Base-by-base conservation (phyloP, 2,329 filamentous ascomycete genomes). In the Diatrype stigma region DNA sequence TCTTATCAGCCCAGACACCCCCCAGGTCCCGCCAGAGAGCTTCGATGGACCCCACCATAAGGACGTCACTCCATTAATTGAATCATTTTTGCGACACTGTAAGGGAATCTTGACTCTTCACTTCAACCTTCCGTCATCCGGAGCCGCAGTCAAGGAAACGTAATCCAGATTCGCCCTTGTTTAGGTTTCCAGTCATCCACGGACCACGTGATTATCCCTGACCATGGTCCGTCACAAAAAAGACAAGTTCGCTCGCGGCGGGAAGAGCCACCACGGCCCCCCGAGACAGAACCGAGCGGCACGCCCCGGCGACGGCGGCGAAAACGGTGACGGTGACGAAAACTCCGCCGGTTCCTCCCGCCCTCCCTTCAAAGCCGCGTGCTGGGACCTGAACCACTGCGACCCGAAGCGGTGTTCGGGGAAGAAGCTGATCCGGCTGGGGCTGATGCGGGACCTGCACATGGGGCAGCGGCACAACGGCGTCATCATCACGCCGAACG, bases 361-460 rank as follows among this genome's bases (percentile, higher is more conserved):
- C 57, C 84, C 73, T 37, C 65, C 74, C 21, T 96, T 92, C 80
- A 96, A 95, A 73, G 93, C 94, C 46, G 94, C 93, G 52, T 96
- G 93, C 70, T 99, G 94, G 94, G 94, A 99, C 66, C 79, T 99
- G 32, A 93, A 92, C 55, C 94, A 99, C 74, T 99, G 94, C 76
- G 94, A 99, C 66, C 90, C 93, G 8, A 97, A 96, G 71, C 80
- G 93, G 61, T 99, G 94, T 73, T 96, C 92, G 0, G 94, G 94
- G 30, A 99, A 99, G 75, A 86, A 90, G 56, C 80, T 99, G 32
- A 96, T 99, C 81, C 86, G 87, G 57, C 81, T 95, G 50, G 93
- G 93, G 3, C 77, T 96, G 63, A 96, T 99, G 90, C 87, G 94
- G 60, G 89, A 96, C 64, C 80, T 99, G 49, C 85, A 93, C 63